These are phyloP conservation scores for Steccherinum ochraceum DNA, from an alignment of 768 basidiomycete genomes.

Conservation along the genomic window DNA sequence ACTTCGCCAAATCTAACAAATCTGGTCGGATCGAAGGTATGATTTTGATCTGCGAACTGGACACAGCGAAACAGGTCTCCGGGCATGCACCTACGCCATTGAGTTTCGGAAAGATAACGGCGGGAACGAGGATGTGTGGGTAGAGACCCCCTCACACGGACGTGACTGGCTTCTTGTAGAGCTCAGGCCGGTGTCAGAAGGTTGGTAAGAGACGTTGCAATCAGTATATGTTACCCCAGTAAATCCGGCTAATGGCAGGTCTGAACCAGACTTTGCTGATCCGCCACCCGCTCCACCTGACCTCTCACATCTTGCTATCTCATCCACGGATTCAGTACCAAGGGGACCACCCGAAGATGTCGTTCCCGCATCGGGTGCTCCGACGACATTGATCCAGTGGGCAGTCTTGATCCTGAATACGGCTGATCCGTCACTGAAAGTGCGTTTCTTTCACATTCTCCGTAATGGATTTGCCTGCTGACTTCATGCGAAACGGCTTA, in stretches of 20 bases:
- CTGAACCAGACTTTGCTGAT: constrained; percentile 54
- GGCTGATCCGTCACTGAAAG: constrained; percentile 60
- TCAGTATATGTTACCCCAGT: neutral
- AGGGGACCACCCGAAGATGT: constrained; percentile 18
- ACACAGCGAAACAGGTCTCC: constrained; percentile 61
- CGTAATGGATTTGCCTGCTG: neutral
- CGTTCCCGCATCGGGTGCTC: constrained; percentile 42
- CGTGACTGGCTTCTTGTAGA: constrained; percentile 61
- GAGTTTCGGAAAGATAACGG: constrained; percentile 35
- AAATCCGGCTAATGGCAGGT: no score
- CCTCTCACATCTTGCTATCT: constrained; percentile 16
- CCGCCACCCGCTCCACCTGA: constrained; percentile 39
- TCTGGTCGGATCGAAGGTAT: constrained; percentile 38
- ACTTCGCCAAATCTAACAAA: neutral
- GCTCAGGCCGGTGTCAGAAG: constrained; percentile 67
- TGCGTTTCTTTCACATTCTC: constrained; percentile 13
- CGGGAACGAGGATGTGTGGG: constrained; percentile 43
- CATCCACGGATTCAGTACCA: neutral
- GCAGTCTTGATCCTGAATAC: constrained; percentile 77
- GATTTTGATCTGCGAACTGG: constrained; percentile 71
- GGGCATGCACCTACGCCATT: constrained; percentile 61
- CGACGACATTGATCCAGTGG: constrained; percentile 71
- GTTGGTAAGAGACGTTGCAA: constrained; percentile 26
- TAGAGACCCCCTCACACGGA: constrained; percentile 51
- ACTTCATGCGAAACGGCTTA: no score